Base-by-base conservation (phyloP, 768 basidiomycete species). In the Butyriboletus loyo region DNA sequence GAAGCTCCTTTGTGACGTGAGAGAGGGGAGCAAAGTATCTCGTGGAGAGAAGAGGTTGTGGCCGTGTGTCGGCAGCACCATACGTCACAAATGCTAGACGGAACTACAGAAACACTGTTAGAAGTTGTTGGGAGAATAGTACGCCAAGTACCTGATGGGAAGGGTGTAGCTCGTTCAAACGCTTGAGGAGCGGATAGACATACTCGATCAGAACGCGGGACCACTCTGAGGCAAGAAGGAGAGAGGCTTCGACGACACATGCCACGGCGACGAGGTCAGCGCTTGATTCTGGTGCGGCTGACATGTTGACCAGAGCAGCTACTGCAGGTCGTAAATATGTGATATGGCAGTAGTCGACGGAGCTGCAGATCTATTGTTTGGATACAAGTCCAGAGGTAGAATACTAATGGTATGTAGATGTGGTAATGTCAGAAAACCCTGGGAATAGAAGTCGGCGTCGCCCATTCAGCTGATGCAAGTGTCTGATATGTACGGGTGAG, bases 211-310 rank as follows among this genome's bases (percentile, higher is more conserved):
- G 57, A 27, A 84, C 54, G 8, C 62, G 63, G 0, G 61, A 53
- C 85, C 85, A 87, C 62, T 84, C 79, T 3, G 70, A 57, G 8
- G 75, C 76, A 4, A 89, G 71, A 4, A 74, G 58, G 2, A 81
- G 66, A 6, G 87, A 86, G 1, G 83, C 77, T 46, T 88, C 86
- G 53, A 83, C 73, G 49, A 88, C 78, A 50, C 81, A 76, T 0
- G 78, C 81, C 28, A 87, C 67, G 17, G 83, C 82, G 44, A 73
- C 59, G 40, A 74, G 55, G 54, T 74, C 72, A 24, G 32, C 32
- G 17, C 32, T 38, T 36, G 37, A 5, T n/a, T 68, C 69, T 21
- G 46, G 46, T 24, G 28, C 37, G 2, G 51, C 22, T 21, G 66
- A 64, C 66, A 68, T 67, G 51, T 0, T 52, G 34, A 17, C 9